Evolutionary conservation across 106 monocot species (phyloP).

Genomic region (Dendrobium chrysotoxum): DNA sequence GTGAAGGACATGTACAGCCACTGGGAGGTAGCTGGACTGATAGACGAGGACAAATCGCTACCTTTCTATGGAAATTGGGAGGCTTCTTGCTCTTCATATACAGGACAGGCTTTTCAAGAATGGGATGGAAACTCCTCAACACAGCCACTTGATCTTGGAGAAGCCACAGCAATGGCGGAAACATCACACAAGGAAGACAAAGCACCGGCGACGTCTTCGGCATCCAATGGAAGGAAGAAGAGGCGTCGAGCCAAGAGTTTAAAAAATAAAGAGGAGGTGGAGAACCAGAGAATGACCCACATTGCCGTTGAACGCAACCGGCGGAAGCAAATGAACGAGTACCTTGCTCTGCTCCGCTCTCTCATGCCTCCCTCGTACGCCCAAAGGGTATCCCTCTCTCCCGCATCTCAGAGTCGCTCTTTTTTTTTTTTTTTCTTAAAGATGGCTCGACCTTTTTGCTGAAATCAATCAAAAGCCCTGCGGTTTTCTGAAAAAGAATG

Average conservation of each 20-base stretch:
- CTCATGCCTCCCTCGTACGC: slow-evolving; percentile 57
- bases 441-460: no score
- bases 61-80: background rate
- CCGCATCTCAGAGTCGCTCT: background rate
- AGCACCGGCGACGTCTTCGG: background rate
- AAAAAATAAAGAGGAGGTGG: slow-evolving; percentile 56
- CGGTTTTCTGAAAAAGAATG: no score
- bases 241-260: slow-evolving; percentile 18
- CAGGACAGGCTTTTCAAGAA: background rate
- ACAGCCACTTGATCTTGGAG: background rate
- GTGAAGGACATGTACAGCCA: slow-evolving; percentile 5
- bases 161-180: background rate
- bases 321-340: slow-evolving; percentile 59
- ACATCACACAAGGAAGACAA: background rate
- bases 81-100: background rate
- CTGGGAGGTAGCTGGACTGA: background rate
- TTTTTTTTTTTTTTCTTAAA: background rate
- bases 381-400: slow-evolving; percentile 25
- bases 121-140: background rate
- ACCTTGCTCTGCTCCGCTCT: slow-evolving; percentile 40
- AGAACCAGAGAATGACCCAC: slow-evolving; percentile 64
- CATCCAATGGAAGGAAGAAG: slow-evolving; percentile 17
- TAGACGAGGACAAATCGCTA: background rate
- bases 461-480: no score
- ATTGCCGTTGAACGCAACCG: slow-evolving; percentile 64